These are phyloP conservation scores for Cladosporium sp. DNA, from an alignment of 2,329 filamentous ascomycete genomes.

Conservation along the genomic window DNA sequence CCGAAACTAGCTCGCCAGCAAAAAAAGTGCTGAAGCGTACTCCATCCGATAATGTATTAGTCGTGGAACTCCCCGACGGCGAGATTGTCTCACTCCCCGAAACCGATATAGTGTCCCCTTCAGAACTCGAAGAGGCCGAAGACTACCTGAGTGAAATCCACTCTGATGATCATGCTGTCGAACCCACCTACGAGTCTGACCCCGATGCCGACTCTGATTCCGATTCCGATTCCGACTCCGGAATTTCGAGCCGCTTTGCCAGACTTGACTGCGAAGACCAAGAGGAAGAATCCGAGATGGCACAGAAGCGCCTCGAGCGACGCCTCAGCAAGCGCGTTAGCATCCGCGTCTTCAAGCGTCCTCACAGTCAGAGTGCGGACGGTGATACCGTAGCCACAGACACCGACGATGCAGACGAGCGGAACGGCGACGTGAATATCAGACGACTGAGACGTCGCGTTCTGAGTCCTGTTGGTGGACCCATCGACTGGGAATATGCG, in stretches of 20 bases:
- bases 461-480: slow-evolving; percentile 40
- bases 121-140: slow-evolving; percentile 47
- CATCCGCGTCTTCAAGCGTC: slow-evolving; percentile 47
- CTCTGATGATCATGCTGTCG: background rate
- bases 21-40: slow-evolving; percentile 33
- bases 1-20: slow-evolving; percentile 39
- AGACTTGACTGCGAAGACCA: slow-evolving; percentile 37
- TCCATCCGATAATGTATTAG: slow-evolving; percentile 39
- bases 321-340: slow-evolving; percentile 46
- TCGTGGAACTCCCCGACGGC: slow-evolving; percentile 46
- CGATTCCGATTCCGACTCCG: slow-evolving; percentile 25
- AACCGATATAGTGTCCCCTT: slow-evolving; percentile 47
- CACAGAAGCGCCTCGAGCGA: slow-evolving; percentile 32
- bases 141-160: slow-evolving; percentile 36
- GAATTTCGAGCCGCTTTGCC: slow-evolving; percentile 23
- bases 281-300: slow-evolving; percentile 25
- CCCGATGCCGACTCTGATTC: slow-evolving; percentile 31
- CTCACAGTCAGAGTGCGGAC: slow-evolving; percentile 49
- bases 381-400: slow-evolving; percentile 48
- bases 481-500: slow-evolving; percentile 9
- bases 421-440: slow-evolving; percentile 42
- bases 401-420: slow-evolving; percentile 42
- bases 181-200: slow-evolving; percentile 14
- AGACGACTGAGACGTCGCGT: slow-evolving; percentile 48
- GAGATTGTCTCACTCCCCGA: slow-evolving; percentile 34